These are phyloP conservation scores for Trichosporon coremiiforme DNA, from an alignment of 1,284 basidiomycete genomes.

Conservation along the genomic window DNA sequence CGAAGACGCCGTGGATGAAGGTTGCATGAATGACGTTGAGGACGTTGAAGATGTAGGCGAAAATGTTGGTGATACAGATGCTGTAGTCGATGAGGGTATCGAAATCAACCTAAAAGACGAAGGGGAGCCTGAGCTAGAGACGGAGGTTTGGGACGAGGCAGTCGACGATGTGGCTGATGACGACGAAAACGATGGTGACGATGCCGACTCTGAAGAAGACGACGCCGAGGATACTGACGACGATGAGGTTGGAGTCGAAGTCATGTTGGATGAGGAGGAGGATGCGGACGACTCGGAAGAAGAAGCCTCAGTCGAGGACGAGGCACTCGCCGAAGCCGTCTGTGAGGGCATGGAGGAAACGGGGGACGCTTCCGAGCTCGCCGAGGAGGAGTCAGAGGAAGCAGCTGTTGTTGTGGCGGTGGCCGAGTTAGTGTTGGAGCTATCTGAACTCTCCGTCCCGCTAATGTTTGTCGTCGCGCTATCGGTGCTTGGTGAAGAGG, in stretches of 20 bases:
- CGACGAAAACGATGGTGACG: too few species aligned
- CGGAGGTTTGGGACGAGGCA: background rate
- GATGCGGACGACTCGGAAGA: conserved; percentile 9
- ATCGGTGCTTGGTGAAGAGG: conserved; percentile 3
- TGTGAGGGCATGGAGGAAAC: conserved; percentile 1
- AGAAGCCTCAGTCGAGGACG: background rate
- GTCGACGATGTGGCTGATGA: background rate
- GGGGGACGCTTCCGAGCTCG: background rate
- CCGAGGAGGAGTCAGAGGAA: too few species aligned
- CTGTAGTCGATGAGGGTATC: background rate
- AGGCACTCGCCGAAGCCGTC: background rate
- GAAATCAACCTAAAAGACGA: background rate
- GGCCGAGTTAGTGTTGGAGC: background rate
- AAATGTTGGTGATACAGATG: background rate
- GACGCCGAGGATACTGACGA: background rate
- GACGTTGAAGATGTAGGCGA: conserved; percentile 9
- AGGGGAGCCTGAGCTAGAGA: background rate
- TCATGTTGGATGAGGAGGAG: background rate
- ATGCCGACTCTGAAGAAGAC: background rate
- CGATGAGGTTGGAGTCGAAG: background rate
- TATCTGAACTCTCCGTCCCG: background rate
- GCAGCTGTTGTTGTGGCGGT: too few species aligned
- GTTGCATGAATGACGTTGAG: background rate
- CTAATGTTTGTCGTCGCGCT: background rate
- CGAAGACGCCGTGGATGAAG: conserved; percentile 16